phyloP scores from a whole-genome alignment of 2,329 filamentous ascomycete genomes.

The Sporothrix inflata region DNA sequence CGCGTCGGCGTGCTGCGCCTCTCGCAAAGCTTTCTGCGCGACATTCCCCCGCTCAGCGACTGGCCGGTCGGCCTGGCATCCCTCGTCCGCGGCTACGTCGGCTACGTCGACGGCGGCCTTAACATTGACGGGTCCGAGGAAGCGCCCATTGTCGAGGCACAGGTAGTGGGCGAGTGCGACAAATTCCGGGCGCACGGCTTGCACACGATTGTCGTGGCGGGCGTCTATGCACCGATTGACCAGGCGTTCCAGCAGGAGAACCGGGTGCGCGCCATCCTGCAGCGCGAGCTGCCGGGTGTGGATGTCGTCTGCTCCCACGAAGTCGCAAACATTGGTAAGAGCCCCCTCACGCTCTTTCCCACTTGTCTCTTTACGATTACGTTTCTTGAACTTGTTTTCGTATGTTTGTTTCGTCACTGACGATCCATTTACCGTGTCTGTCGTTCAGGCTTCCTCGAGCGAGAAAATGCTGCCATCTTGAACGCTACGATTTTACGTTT shows the following conservation, averaged over 20 bases:
- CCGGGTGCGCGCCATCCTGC: background rate
- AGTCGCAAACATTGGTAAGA: background rate
- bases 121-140: constrained; percentile 4
- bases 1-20: background rate
- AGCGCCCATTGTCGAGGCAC: background rate
- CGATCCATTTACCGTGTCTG: no score
- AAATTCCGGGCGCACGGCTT: background rate
- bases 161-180: background rate
- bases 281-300: background rate
- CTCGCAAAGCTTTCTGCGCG: background rate
- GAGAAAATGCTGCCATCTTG: background rate
- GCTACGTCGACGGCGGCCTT: background rate
- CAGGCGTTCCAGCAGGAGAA: background rate
- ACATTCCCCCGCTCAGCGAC: background rate
- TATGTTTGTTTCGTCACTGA: background rate
- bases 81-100: background rate
- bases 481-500: background rate
- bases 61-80: background rate
- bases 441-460: background rate
- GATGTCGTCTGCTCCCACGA: background rate
- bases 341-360: no score
- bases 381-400: no score
- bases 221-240: background rate
- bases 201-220: background rate
- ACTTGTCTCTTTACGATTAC: no score